Evolutionary conservation across 148 eudicot species (phyloP).

Genomic region (Rhododendron williamsianum): DNA sequence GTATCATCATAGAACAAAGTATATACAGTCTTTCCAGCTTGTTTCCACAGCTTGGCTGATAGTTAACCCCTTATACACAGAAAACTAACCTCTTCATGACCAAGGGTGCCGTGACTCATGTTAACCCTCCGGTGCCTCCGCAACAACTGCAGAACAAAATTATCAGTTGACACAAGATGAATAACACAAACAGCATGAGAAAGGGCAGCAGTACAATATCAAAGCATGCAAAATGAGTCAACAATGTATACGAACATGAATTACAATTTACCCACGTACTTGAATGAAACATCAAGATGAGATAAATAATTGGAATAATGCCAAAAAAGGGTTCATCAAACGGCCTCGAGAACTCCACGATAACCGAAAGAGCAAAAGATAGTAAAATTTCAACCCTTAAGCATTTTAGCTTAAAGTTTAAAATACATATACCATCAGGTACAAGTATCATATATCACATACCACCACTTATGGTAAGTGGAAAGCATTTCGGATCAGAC

Average conservation of each 20-base stretch:
- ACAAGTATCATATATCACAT: background rate
- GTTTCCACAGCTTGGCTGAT: background rate
- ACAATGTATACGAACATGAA: background rate
- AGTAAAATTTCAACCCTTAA: background rate
- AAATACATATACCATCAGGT: background rate
- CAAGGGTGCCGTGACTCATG: slow-evolving; percentile 48
- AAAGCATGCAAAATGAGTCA: background rate
- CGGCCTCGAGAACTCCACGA: background rate
- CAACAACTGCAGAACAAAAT: slow-evolving; percentile 48
- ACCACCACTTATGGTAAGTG: background rate
- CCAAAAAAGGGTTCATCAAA: background rate
- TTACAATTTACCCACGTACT: background rate
- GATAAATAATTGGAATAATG: background rate
- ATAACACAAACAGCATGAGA: background rate
- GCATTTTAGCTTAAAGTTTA: background rate
- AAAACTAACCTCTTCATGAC: slow-evolving; percentile 59
- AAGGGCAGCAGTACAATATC: background rate
- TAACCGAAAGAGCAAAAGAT: background rate
- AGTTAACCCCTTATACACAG: background rate
- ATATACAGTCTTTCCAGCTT: background rate
- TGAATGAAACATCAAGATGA: background rate
- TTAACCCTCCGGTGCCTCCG: slow-evolving; percentile 82
- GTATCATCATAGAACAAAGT: background rate
- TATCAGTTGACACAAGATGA: slow-evolving; percentile 4
- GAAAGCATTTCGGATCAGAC: background rate